phyloP scores from a whole-genome alignment of 805 yeast genomes.

The Candida cerambycidarum region DNA sequence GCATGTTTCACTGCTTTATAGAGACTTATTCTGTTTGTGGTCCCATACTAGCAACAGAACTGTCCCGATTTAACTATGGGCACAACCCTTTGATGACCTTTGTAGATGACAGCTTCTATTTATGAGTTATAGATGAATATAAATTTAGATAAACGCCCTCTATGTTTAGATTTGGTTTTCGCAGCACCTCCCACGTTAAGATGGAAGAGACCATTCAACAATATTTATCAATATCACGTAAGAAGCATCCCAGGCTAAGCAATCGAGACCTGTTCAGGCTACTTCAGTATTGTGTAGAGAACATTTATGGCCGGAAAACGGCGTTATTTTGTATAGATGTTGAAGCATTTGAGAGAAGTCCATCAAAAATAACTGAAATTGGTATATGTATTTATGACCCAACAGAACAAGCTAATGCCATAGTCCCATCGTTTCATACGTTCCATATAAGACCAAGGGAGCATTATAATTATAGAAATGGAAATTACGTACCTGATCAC shows the following conservation, averaged over 20 bases:
- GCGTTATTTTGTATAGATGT: conserved; percentile 52
- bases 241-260: conserved; percentile 11
- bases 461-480: conserved; percentile 42
- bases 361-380: conserved; percentile 49
- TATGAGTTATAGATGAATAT: conserved; percentile 3
- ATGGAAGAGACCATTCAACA: conserved; percentile 5
- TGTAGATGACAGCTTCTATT: too few species aligned
- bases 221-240: conserved; percentile 9
- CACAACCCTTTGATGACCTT: too few species aligned
- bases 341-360: conserved; percentile 54
- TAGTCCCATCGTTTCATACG: conserved; percentile 42
- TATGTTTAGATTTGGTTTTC: too few species aligned
- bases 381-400: conserved; percentile 62
- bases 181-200: too few species aligned
- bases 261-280: conserved; percentile 3
- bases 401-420: conserved; percentile 36
- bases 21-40: too few species aligned
- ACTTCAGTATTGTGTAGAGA: conserved; percentile 14
- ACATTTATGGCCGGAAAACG: conserved; percentile 21
- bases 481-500: conserved; percentile 55
- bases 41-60: too few species aligned
- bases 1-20: conserved; percentile 12
- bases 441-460: conserved; percentile 48
- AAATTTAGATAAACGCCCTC: background rate
- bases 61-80: too few species aligned